A percentile compares a stretch with the other conserved stretches of the same genome.
phyloP scores from a whole-genome alignment of 805 yeast genomes.

The Saccharomyces jurei region DNA sequence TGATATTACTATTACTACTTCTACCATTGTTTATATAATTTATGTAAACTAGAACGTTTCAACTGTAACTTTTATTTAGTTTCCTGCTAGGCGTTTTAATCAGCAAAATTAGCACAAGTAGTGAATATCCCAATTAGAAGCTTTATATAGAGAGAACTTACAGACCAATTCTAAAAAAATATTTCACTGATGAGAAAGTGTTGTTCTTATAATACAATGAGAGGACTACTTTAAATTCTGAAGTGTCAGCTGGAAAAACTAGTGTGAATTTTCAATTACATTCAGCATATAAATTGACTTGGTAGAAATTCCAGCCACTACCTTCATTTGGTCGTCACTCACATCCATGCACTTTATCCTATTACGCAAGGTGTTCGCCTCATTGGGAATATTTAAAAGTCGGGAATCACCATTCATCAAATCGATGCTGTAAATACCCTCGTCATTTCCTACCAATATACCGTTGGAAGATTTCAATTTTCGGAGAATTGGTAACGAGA shows the following conservation, averaged over 20 bases:
- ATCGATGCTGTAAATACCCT: constrained; percentile 25
- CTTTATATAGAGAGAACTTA: too few species aligned
- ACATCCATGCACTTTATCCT: constrained; percentile 23
- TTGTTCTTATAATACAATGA: too few species aligned
- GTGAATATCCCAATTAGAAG: background rate
- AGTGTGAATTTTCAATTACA: background rate
- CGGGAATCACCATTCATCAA: constrained; percentile 23
- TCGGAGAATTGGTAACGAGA: constrained; percentile 24
- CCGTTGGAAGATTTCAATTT: constrained; percentile 14
- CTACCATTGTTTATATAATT: background rate
- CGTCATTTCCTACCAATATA: constrained; percentile 21
- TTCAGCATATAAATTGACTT: constrained; percentile 7
- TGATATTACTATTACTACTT: background rate
- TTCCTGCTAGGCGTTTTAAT: too few species aligned
- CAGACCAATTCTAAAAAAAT: too few species aligned
- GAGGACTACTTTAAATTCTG: too few species aligned
- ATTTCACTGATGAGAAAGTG: background rate
- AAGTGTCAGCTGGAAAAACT: too few species aligned
- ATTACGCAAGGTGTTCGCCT: constrained; percentile 24
- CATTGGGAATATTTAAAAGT: constrained; percentile 25
- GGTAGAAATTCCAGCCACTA: constrained; percentile 15
- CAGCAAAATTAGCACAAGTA: too few species aligned
- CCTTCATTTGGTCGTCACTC: constrained; percentile 1
- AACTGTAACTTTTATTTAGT: background rate
- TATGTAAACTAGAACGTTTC: background rate